Base-by-base conservation (phyloP, 768 basidiomycete genomes). In the Mycena rosella region DNA sequence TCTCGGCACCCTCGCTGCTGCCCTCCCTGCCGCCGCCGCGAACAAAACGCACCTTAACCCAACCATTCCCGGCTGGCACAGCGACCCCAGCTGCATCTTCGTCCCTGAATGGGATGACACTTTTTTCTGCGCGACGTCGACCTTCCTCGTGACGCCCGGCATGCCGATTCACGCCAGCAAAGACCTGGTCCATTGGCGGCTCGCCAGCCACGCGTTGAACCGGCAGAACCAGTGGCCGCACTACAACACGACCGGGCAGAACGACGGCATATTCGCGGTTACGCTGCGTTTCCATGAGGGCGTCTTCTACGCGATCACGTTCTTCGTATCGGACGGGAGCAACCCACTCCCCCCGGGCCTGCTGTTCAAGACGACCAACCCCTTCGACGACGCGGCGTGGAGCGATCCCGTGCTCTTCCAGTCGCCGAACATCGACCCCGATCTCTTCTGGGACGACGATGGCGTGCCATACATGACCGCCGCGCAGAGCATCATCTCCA, bases 131-230 rank as follows among this genome's bases (percentile, higher is more conserved):
- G 76, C 68, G 30, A 75, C 70, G 15, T 72, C 70, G 56, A 76
- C 76, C n/a, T 77, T 77, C 67, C 73, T 73, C 53, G 70, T 73
- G 30, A 74, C 75, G 38, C 76, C 76, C 24, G 75, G 71, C 51
- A 69, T 76, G 36, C 76, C 76, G 18, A 54, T 77, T 36, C 72
- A 73, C 38, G 69, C 73, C 29, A 72, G 68, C 40, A 73, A 70
- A 60, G 76, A 77, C 63, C 59, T 76, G 47, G 66, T 74, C 38
- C 34, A 76, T 40, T 77, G 74, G 66, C 65, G 67, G 36, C 76
- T 77, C 40, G 74, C 75, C 68, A 63, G 66, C 60, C 66, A 67
- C 34, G 60, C 60, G n/a, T 34, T 67, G 36, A 61, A 58, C 30
- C 59, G 66, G 45, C 26, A 61, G 54, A 61, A 53, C 48, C 66